Conservation (phyloP, 352 stramenopile species). For the Chrysophaeum taylorii region DNA sequence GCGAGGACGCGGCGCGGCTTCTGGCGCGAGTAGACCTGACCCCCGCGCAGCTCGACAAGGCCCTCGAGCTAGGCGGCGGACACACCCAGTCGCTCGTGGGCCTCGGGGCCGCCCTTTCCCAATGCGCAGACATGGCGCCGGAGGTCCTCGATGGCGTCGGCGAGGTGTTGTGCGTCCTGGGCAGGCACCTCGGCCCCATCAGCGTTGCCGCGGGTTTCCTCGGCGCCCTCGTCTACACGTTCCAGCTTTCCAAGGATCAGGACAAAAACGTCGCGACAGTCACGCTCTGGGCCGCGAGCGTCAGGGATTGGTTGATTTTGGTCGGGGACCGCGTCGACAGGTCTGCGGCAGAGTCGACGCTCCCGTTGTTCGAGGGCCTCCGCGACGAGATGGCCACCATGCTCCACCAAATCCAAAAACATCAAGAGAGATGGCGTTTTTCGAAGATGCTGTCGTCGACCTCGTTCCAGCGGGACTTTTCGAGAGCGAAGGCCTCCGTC, state of each 20-base stretch:
- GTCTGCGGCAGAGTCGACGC: neutral
- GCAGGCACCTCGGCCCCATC: neutral
- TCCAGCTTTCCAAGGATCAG: constrained; percentile 10
- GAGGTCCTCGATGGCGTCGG: neutral
- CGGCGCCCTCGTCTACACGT: neutral
- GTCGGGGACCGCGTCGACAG: constrained; percentile 10
- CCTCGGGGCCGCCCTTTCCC: neutral
- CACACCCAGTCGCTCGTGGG: too few relatives aligned
- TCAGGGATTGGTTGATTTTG: constrained; percentile 11
- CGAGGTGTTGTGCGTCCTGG: neutral
- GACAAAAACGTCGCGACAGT: constrained; percentile 15
- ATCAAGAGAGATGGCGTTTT: constrained; percentile 10
- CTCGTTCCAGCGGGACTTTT: constrained; percentile 20
- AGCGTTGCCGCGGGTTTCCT: neutral
- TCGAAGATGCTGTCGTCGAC: constrained; percentile 16
- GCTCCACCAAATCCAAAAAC: neutral
- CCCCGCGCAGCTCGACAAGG: too few relatives aligned
- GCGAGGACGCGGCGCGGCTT: too few relatives aligned
- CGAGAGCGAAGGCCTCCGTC: constrained; percentile 10
- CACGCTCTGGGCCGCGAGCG: neutral
- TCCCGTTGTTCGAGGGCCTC: constrained; percentile 11
- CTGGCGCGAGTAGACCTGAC: too few relatives aligned
- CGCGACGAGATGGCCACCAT: neutral
- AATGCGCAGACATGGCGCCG: neutral
- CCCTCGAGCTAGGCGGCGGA: too few relatives aligned